phyloP scores from a whole-genome alignment of 1,139 yeast species.

The Yamadazyma triangularis region DNA sequence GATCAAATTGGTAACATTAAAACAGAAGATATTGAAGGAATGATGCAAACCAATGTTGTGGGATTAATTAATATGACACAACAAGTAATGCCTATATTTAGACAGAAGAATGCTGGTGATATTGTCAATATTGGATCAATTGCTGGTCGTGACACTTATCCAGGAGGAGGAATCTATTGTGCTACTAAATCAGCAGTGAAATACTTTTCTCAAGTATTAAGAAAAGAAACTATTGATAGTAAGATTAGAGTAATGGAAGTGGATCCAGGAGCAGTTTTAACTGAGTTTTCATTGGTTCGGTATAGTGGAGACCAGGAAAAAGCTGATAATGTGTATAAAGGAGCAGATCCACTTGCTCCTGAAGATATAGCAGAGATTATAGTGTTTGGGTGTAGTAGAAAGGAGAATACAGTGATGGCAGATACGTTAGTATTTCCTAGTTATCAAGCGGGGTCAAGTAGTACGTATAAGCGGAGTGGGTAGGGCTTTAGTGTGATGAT shows the following conservation, averaged over 20 bases:
- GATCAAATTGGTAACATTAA: slow-evolving; percentile 59
- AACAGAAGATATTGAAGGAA: slow-evolving; percentile 52
- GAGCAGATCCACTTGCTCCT: slow-evolving; percentile 42
- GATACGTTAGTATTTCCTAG: slow-evolving; percentile 47
- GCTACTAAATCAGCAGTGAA: slow-evolving; percentile 48
- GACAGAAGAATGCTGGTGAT: slow-evolving; percentile 46
- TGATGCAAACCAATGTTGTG: slow-evolving; percentile 69
- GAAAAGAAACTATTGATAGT: slow-evolving; percentile 45
- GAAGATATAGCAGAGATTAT: slow-evolving; percentile 49
- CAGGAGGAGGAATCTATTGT: slow-evolving; percentile 50
- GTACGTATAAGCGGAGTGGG: too few species aligned
- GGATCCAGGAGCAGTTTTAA: slow-evolving; percentile 50
- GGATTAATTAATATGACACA: slow-evolving; percentile 73
- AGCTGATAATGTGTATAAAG: slow-evolving; percentile 44
- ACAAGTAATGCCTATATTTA: slow-evolving; percentile 57
- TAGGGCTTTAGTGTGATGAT: too few species aligned
- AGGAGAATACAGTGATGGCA: slow-evolving; percentile 46
- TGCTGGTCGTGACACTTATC: slow-evolving; percentile 50
- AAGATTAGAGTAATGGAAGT: slow-evolving; percentile 45
- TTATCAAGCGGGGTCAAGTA: slow-evolving; percentile 52
- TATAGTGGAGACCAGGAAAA: slow-evolving; percentile 37
- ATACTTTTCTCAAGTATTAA: slow-evolving; percentile 41
- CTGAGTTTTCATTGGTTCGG: slow-evolving; percentile 47
- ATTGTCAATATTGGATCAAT: slow-evolving; percentile 48
- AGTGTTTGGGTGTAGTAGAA: slow-evolving; percentile 47